Conservation (phyloP, 78 protist genomes). For the Bigelowiella natans region DNA sequence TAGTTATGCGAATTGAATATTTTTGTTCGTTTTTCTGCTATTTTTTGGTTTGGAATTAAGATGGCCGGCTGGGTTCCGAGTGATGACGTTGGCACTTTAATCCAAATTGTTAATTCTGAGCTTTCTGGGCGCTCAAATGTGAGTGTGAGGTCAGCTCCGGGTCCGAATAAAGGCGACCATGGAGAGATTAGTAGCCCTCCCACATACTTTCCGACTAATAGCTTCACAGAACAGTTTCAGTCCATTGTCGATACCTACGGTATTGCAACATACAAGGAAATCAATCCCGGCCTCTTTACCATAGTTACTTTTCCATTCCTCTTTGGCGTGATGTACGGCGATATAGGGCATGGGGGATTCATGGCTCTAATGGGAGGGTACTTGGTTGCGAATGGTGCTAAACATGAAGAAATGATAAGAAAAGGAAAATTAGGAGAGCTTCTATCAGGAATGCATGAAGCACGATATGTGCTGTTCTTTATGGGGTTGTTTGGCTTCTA, state of each 20-base stretch:
- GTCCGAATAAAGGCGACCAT: too few relatives aligned
- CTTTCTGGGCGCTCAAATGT: too few relatives aligned
- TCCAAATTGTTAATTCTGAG: too few relatives aligned
- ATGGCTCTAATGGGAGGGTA: constrained; percentile 49
- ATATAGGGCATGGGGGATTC: constrained; percentile 93
- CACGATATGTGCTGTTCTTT: constrained; percentile 89
- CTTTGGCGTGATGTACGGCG: constrained; percentile 99
- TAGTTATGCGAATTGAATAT: too few relatives aligned
- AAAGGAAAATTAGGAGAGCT: constrained; percentile 55
- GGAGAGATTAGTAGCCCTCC: too few relatives aligned
- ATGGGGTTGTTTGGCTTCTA: constrained; percentile 93
- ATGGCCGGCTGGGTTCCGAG: too few relatives aligned
- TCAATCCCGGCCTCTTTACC: constrained; percentile 76
- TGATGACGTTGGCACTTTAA: too few relatives aligned
- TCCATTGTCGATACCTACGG: constrained; percentile 90
- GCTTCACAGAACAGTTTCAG: constrained; percentile 11
- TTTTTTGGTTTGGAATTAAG: too few relatives aligned
- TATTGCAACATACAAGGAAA: constrained; percentile 83
- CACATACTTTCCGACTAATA: not conserved
- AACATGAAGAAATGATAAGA: not conserved
- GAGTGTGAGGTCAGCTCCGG: too few relatives aligned
- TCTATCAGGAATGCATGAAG: constrained; percentile 73
- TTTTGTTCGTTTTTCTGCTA: too few relatives aligned
- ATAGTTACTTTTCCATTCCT: constrained; percentile 98
- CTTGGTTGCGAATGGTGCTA: constrained; percentile 20